phyloP scores from a whole-genome alignment of 768 basidiomycete genomes.

The Boletus tylopilopsis region DNA sequence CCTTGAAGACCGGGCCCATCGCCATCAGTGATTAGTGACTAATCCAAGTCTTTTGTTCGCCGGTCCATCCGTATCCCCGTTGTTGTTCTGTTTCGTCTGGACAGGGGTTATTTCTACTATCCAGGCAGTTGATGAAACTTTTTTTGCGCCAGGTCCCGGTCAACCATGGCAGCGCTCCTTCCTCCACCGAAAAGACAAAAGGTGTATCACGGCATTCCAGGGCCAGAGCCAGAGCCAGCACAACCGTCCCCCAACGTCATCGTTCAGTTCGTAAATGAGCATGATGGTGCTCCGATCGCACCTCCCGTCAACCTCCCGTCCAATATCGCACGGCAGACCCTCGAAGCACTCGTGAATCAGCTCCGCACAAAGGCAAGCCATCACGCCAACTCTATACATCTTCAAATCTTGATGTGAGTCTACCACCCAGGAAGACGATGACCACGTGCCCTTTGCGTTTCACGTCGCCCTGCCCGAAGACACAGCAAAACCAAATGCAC shows the following conservation, averaged over 20 bases:
- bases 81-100: not conserved
- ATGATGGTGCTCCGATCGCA: slow-evolving; percentile 76
- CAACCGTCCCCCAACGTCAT: slow-evolving; percentile 64
- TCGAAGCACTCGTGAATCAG: slow-evolving; percentile 89
- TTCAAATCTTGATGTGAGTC: slow-evolving; percentile 2
- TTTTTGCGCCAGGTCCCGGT: too few relatives aligned
- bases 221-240: slow-evolving; percentile 50
- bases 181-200: slow-evolving; percentile 90
- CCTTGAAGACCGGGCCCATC: too few relatives aligned
- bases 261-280: slow-evolving; percentile 90
- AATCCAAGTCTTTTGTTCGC: too few relatives aligned
- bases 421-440: slow-evolving; percentile 50
- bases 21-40: too few relatives aligned
- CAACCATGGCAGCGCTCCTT: slow-evolving; percentile 86
- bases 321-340: slow-evolving; percentile 75
- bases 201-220: slow-evolving; percentile 69
- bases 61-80: too few relatives aligned
- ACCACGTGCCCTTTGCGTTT: slow-evolving; percentile 90
- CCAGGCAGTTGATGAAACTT: not conserved
- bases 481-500: slow-evolving; percentile 43
- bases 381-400: slow-evolving; percentile 10
- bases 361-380: slow-evolving; percentile 64
- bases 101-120: slow-evolving; percentile 20
- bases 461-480: slow-evolving; percentile 72
- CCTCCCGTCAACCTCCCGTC: slow-evolving; percentile 89